A percentile compares a stretch with the other conserved stretches of the same genome.
These are phyloP conservation scores for Coemansia sp. DNA, from an alignment of 192 early-diverging fungal genomes.

Conservation along the genomic window DNA sequence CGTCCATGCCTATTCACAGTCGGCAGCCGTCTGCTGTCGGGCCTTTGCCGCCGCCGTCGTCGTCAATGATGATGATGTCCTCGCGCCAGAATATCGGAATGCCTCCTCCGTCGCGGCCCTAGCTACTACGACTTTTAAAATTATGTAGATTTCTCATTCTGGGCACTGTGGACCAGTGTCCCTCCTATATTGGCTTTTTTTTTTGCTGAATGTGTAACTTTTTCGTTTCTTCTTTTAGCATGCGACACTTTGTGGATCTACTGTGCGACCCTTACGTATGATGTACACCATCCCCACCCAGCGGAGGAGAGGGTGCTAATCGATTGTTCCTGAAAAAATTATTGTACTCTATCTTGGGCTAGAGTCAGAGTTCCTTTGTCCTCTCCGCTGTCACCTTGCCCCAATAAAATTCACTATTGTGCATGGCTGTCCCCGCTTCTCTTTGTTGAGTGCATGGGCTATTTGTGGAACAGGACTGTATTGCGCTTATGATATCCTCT, in stretches of 20 bases:
- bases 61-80: neutral
- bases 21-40: neutral
- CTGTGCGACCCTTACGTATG: constrained; percentile 1
- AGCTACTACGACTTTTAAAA: neutral
- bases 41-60: neutral
- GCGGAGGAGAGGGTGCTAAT: neutral
- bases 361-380: neutral
- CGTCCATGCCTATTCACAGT: neutral
- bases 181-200: neutral
- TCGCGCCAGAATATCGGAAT: constrained; percentile 13
- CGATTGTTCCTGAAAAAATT: neutral
- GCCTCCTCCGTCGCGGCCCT: constrained; percentile 12
- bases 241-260: neutral
- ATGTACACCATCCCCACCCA: neutral
- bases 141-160: neutral
- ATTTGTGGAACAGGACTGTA: neutral
- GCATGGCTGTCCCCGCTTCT: neutral
- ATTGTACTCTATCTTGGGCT: neutral
- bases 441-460: neutral
- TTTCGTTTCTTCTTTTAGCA: neutral
- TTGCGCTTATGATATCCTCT: neutral
- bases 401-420: constrained; percentile 3
- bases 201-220: neutral
- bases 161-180: neutral
- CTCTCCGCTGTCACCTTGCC: neutral